These are phyloP conservation scores for Blastobotrys mokoenaii DNA, from an alignment of 805 yeast genomes.

Conservation along the genomic window DNA sequence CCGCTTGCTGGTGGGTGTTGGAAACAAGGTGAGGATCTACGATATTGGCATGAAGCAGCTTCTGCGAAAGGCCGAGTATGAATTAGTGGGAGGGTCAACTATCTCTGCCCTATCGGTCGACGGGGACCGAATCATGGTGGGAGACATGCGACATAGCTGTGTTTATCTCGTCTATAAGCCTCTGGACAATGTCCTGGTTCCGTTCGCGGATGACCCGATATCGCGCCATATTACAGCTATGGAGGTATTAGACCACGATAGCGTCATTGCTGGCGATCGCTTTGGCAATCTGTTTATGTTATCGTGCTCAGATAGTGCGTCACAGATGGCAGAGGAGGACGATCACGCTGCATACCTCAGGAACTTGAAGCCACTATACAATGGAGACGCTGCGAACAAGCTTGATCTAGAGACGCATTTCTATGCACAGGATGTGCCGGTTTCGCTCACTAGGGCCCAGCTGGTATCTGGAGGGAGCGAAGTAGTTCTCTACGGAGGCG, in stretches of 20 bases:
- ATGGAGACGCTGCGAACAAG: constrained; percentile 46
- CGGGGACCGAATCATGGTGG: constrained; percentile 55
- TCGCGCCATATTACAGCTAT: constrained; percentile 59
- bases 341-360: constrained; percentile 34
- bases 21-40: constrained; percentile 46
- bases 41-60: constrained; percentile 77
- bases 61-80: constrained; percentile 51
- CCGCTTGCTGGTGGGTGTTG: constrained; percentile 50
- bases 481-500: constrained; percentile 58
- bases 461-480: constrained; percentile 59
- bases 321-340: constrained; percentile 45
- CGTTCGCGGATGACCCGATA: constrained; percentile 62
- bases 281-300: constrained; percentile 73
- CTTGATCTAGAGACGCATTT: constrained; percentile 47
- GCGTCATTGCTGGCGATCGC: constrained; percentile 77
- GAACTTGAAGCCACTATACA: constrained; percentile 30
- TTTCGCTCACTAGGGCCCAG: constrained; percentile 46
- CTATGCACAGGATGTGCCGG: constrained; percentile 62
- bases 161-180: constrained; percentile 47
- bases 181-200: constrained; percentile 36
- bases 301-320: constrained; percentile 46
- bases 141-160: constrained; percentile 65
- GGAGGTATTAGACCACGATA: constrained; percentile 58
- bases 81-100: constrained; percentile 28
- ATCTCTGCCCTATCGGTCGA: constrained; percentile 49